Evolutionary conservation across 2,329 filamentous ascomycete genomes (phyloP).

Genomic region (Exophiala aquamarina): DNA sequence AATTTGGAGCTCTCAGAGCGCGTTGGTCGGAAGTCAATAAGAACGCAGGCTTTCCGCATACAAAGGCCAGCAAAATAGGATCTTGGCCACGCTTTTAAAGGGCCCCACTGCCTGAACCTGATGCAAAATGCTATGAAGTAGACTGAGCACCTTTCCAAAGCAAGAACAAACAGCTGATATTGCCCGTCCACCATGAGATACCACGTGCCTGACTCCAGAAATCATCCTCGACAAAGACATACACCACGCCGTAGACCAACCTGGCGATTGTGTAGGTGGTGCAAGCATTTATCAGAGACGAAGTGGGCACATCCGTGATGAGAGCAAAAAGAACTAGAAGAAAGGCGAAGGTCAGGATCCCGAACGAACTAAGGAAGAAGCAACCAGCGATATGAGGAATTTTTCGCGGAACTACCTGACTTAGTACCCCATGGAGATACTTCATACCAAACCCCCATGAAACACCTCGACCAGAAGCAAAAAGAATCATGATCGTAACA

Average conservation of each 20-base stretch:
- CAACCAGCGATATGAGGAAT: background rate
- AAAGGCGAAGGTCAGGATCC: no score
- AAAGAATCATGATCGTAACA: no score
- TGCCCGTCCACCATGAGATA: constrained; percentile 45
- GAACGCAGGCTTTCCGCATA: no score
- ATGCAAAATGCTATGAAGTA: background rate
- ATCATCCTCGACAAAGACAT: constrained; percentile 41
- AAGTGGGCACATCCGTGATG: constrained; percentile 38
- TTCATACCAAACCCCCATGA: no score
- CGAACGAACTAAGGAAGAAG: background rate
- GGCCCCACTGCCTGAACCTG: no score
- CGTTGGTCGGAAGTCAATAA: no score
- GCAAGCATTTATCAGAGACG: constrained; percentile 40
- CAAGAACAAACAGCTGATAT: constrained; percentile 41
- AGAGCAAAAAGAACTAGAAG: constrained; percentile 40
- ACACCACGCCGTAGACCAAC: constrained; percentile 41
- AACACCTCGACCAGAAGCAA: no score
- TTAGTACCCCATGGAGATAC: background rate
- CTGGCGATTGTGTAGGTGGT: constrained; percentile 44
- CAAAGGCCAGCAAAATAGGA: no score
- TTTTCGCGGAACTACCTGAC: background rate
- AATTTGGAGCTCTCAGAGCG: no score
- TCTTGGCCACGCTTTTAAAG: no score
- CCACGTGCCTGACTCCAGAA: constrained; percentile 38
- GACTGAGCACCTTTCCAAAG: constrained; percentile 31